Conservation (phyloP, 2,329 filamentous ascomycete genomes). For the Phialophora tarda region DNA sequence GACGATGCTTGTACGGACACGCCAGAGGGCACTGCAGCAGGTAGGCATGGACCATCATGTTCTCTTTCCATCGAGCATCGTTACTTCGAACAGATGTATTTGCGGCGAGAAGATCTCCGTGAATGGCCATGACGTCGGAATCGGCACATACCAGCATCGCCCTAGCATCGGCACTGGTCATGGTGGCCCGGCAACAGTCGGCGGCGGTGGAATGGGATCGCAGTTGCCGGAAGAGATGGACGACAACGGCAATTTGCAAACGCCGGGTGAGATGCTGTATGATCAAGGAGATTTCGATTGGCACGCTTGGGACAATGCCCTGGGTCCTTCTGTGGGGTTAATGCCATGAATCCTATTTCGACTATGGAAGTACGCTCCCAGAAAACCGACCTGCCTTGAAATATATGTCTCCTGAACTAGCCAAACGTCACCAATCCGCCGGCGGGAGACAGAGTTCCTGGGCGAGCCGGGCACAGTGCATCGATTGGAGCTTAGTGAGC, state of each 20-base stretch:
- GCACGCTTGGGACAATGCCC: slow-evolving; percentile 30
- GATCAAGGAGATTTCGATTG: slow-evolving; percentile 32
- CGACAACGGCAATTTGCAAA: not conserved
- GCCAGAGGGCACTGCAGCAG: slow-evolving; percentile 32
- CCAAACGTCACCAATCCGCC: not conserved
- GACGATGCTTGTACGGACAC: slow-evolving; percentile 32
- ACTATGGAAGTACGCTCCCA: not conserved
- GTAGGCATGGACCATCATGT: slow-evolving; percentile 35
- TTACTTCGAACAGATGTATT: slow-evolving; percentile 30
- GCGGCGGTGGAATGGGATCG: not conserved
- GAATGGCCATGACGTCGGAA: not conserved
- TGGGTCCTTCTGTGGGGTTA: slow-evolving; percentile 24
- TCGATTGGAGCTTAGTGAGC: slow-evolving; percentile 1
- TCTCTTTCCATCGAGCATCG: slow-evolving; percentile 26
- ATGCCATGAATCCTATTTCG: slow-evolving; percentile 15
- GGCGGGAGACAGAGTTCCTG: not conserved
- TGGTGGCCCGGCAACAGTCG: not conserved
- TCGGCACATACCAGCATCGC: not conserved
- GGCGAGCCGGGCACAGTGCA: not conserved
- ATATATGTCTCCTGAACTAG: not conserved
- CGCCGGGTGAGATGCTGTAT: slow-evolving; percentile 17
- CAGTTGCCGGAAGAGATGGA: slow-evolving; percentile 8
- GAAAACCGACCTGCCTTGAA: not conserved
- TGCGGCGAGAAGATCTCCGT: slow-evolving; percentile 31
- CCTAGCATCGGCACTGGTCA: not conserved